Evolutionary conservation across 345 rosid genomes (phyloP).

Genomic region (Psidium friedrichsthalianum): DNA sequence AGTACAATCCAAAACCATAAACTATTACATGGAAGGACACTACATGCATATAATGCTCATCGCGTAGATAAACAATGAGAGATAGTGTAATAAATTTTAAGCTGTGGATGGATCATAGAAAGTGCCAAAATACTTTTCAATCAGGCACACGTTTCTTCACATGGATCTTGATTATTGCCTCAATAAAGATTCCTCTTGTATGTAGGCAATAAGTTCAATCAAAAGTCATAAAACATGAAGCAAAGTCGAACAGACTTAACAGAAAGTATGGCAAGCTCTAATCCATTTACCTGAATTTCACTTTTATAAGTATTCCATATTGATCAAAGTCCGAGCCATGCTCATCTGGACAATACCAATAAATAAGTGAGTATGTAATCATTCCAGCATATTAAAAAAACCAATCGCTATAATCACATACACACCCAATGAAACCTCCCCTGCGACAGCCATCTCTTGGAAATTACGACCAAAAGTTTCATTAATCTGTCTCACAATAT

Average conservation of each 20-base stretch:
- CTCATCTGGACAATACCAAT: slow-evolving; percentile 41
- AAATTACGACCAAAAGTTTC: slow-evolving; percentile 84
- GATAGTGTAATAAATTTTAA: neutral
- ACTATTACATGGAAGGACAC: neutral
- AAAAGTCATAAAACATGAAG: neutral
- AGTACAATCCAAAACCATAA: neutral
- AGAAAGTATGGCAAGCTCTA: neutral
- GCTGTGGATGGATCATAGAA: neutral
- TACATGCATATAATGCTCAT: neutral
- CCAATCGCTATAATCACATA: neutral
- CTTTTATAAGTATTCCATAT: slow-evolving; percentile 80
- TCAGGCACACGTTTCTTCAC: neutral
- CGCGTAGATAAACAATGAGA: neutral
- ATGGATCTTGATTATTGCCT: neutral
- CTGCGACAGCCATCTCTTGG: slow-evolving; percentile 95
- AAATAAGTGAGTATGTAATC: slow-evolving; percentile 1
- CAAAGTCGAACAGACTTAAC: neutral
- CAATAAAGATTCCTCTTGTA: neutral
- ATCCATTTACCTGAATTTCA: slow-evolving; percentile 68
- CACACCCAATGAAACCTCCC: slow-evolving; percentile 75
- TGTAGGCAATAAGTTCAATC: neutral
- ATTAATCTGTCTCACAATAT: slow-evolving; percentile 69
- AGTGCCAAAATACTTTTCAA: neutral
- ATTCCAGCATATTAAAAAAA: neutral
- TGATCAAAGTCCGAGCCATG: slow-evolving; percentile 72